Evolutionary conservation across 2,329 filamentous ascomycete species (phyloP).

Genomic region (Dendryphion nanum): DNA sequence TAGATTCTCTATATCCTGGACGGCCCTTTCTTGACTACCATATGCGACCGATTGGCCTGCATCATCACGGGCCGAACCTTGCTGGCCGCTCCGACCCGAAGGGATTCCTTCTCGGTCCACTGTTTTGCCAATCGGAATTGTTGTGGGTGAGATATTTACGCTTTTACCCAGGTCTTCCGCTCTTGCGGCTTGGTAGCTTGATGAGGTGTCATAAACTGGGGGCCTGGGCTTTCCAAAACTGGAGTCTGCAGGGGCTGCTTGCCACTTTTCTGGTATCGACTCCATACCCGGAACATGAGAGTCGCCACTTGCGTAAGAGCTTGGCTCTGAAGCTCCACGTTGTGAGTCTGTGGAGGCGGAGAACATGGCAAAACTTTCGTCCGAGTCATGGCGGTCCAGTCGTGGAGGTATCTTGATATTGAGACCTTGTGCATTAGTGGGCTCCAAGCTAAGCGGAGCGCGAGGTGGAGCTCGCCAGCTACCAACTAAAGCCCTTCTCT

Average conservation of each 20-base stretch:
- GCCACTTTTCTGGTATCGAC: conserved; percentile 28
- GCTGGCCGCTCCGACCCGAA: conserved; percentile 5
- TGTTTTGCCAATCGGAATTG: conserved; percentile 18
- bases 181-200: conserved; percentile 7
- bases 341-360: conserved; percentile 61
- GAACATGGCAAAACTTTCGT: conserved; percentile 64
- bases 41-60: conserved; percentile 14
- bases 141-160: conserved; percentile 26
- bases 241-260: conserved; percentile 21
- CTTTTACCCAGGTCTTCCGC: conserved; percentile 16
- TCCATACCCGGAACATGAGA: conserved; percentile 25
- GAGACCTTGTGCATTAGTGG: conserved; percentile 37
- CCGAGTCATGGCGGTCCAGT: conserved; percentile 55
- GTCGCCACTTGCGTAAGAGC: conserved; percentile 46
- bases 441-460: conserved; percentile 50
- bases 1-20: conserved; percentile 39
- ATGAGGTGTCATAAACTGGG: conserved; percentile 1
- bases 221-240: conserved; percentile 30
- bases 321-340: conserved; percentile 51
- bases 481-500: conserved; percentile 37
- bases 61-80: conserved; percentile 14
- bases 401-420: conserved; percentile 33
- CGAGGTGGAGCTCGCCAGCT: conserved; percentile 53
- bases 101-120: background rate
- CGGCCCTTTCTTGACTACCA: conserved; percentile 29